Percentiles rank a stretch among this genome's conserved stretches.
These are phyloP conservation scores for Noccaea caerulescens DNA, from an alignment of 345 rosid species.

Conservation along the genomic window DNA sequence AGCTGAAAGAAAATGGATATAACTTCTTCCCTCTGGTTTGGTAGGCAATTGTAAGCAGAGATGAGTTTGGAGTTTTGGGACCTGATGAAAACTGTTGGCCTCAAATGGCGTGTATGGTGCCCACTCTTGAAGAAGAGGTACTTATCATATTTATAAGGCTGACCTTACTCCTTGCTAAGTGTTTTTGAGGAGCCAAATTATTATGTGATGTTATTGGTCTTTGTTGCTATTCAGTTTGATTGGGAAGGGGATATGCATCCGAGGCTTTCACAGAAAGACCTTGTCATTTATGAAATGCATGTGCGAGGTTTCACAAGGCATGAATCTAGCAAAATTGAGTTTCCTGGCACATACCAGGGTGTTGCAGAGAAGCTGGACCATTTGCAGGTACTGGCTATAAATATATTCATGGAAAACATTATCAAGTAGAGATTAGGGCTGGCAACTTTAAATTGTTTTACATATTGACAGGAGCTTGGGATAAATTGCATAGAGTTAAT, in stretches of 20 bases:
- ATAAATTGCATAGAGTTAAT: conserved; percentile 91
- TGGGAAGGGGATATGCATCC: conserved; percentile 97
- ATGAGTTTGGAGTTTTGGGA: conserved; percentile 74
- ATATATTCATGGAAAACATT: too few species aligned
- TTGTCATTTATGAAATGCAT: conserved; percentile 92
- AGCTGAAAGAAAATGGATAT: not conserved
- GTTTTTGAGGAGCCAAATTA: not conserved
- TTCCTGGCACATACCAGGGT: conserved; percentile 88
- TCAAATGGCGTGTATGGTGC: conserved; percentile 91
- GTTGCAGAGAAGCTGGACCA: conserved; percentile 91
- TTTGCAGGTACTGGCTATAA: conserved; percentile 81
- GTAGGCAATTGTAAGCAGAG: conserved; percentile 90
- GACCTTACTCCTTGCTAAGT: not conserved
- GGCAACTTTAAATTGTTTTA: conserved; percentile 18
- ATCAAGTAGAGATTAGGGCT: too few species aligned
- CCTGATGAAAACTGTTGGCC: conserved; percentile 81
- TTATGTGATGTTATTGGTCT: not conserved
- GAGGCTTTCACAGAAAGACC: conserved; percentile 72
- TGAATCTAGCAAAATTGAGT: conserved; percentile 70
- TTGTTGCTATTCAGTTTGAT: conserved; percentile 67
- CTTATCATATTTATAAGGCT: not conserved
- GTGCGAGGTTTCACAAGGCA: conserved; percentile 90
- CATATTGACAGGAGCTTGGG: conserved; percentile 83
- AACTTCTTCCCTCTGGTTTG: conserved; percentile 25
- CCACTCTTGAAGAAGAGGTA: conserved; percentile 72